phyloP scores from a whole-genome alignment of 192 early-diverging fungal species.

The Diversispora epigaea region DNA sequence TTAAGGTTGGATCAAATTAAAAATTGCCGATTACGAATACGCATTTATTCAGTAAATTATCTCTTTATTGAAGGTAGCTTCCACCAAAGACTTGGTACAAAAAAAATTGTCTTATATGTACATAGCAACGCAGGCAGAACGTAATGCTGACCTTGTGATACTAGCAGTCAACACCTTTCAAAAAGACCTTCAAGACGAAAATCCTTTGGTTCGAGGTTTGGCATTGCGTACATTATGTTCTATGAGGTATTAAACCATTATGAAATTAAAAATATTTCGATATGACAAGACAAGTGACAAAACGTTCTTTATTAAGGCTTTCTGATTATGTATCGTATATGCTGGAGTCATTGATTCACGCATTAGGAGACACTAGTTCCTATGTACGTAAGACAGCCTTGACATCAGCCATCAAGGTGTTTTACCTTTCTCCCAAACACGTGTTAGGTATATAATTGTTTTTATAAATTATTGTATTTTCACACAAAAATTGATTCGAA shows the following conservation, averaged over 20 bases:
- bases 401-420: conserved; percentile 41
- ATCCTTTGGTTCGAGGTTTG: conserved; percentile 41
- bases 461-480: background rate
- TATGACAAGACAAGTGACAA: background rate
- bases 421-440: conserved; percentile 38
- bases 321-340: conserved; percentile 37
- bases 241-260: conserved; percentile 33
- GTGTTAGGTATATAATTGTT: conserved; percentile 37
- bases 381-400: conserved; percentile 45
- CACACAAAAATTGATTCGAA: background rate
- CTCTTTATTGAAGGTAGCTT: conserved; percentile 34
- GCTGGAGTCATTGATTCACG: conserved; percentile 37
- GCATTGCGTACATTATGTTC: conserved; percentile 43
- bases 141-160: conserved; percentile 40
- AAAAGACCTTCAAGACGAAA: conserved; percentile 40
- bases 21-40: background rate
- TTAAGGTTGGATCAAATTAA: conserved; percentile 34
- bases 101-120: conserved; percentile 42
- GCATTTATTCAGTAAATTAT: background rate
- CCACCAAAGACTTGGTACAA: conserved; percentile 40
- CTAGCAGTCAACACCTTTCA: conserved; percentile 44
- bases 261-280: background rate
- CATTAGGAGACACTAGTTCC: conserved; percentile 41
- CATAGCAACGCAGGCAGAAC: conserved; percentile 35
- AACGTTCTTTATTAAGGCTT: background rate